Percentiles rank a stretch among this genome's conserved stretches.
phyloP scores from a whole-genome alignment of 805 yeast genomes.

The Saccharomycopsis sp. region DNA sequence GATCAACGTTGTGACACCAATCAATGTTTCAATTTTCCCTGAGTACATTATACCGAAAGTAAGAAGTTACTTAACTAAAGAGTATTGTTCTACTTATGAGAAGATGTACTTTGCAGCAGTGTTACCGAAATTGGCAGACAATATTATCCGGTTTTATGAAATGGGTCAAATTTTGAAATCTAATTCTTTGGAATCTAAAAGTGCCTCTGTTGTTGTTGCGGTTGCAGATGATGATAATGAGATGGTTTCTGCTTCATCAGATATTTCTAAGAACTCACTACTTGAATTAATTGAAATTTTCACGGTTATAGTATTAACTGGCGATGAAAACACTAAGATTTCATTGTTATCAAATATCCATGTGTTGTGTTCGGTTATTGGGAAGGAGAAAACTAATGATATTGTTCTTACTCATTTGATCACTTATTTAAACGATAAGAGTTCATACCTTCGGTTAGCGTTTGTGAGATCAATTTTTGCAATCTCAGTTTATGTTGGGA shows the following conservation, averaged over 20 bases:
- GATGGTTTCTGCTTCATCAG: not conserved
- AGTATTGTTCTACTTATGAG: constrained; percentile 38
- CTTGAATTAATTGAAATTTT: constrained; percentile 57
- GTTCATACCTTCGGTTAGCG: constrained; percentile 56
- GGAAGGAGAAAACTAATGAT: constrained; percentile 83
- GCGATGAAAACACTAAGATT: constrained; percentile 58
- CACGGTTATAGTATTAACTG: constrained; percentile 61
- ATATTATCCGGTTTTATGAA: constrained; percentile 57
- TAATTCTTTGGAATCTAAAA: constrained; percentile 34
- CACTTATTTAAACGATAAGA: constrained; percentile 80
- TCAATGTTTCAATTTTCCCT: constrained; percentile 69
- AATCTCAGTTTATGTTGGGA: constrained; percentile 75
- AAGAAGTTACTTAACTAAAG: constrained; percentile 34
- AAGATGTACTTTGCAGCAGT: constrained; percentile 66
- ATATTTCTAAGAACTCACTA: constrained; percentile 36
- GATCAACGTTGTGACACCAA: constrained; percentile 60
- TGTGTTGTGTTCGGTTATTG: constrained; percentile 74
- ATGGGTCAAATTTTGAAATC: constrained; percentile 45
- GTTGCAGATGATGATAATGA: not conserved
- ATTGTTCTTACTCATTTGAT: constrained; percentile 83
- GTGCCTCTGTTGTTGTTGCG: constrained; percentile 26
- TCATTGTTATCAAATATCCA: constrained; percentile 65
- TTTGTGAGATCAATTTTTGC: constrained; percentile 68
- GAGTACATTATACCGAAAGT: constrained; percentile 79
- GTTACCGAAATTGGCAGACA: constrained; percentile 63